Base-by-base conservation (phyloP, 2,329 filamentous ascomycete species). In the Sclerotinia spermophila region DNA sequence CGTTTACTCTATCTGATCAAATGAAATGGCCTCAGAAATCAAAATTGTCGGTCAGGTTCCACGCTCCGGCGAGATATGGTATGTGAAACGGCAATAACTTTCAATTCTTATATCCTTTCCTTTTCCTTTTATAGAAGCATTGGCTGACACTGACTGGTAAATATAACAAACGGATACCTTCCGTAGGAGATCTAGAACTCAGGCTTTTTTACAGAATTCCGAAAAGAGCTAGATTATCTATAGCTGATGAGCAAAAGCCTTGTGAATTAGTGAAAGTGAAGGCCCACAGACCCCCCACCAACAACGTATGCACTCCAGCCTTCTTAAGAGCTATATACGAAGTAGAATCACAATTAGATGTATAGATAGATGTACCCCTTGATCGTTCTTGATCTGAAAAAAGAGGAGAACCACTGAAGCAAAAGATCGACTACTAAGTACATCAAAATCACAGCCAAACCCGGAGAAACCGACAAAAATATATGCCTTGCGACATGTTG, bases 401-500 rank as follows among this genome's bases (percentile, higher is more conserved):
- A 44, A 33, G 17, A 61, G 10, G n/a, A n/a, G n/a, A n/a, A n/a
- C n/a, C 2, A 10, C 17, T 27, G n/a, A 10, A 61, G 59, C 40
- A 45, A 44, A 62, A 33, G 27, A 45, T 33, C 27, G 27, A 33
- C 1, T 19, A n/a, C 19, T 3, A 11, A n/a, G 5, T 6, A 7
- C 40, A 62, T 45, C 40, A 5, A 24, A 44, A 8, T 15, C 19
- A 13, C 17, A 8, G 40, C 24, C 19, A 21, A 5, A 33, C 5
- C 33, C 6, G 5, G 0, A 30, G 33, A 53, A 53, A 53, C 40
- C 5, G 10, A 0, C 24, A 65, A 65, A 65, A 53, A 15, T 1
- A 5, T 1, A 24, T 15, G 6, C 7, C 42, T 1, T 24, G 6
- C 1, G 13, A 13, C 7, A 10, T 0, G 0, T 2, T 1, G 0